Evolutionary conservation across 208 protist genomes (phyloP).

Genomic region (Trypanosoma avium): DNA sequence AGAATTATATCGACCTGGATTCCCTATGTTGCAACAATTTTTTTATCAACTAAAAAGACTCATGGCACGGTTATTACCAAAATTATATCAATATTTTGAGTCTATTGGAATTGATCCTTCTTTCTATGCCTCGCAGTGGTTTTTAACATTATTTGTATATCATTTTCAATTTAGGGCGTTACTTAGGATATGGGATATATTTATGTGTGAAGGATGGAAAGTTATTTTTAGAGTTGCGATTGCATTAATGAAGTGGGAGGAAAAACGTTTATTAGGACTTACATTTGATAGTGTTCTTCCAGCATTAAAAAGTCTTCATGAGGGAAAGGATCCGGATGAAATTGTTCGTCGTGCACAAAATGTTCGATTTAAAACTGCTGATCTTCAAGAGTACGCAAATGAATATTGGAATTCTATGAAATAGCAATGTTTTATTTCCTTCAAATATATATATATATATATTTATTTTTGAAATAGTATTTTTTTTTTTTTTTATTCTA

Average conservation of each 20-base stretch:
- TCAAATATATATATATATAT: too few relatives aligned
- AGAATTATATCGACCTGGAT: slow-evolving; percentile 86
- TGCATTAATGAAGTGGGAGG: slow-evolving; percentile 89
- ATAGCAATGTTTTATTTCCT: too few relatives aligned
- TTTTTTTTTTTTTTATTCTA: slow-evolving; percentile 27
- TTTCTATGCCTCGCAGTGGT: slow-evolving; percentile 94
- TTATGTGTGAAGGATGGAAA: slow-evolving; percentile 93
- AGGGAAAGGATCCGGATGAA: slow-evolving; percentile 77
- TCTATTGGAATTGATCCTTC: slow-evolving; percentile 69
- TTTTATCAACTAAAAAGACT: slow-evolving; percentile 89
- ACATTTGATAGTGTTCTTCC: slow-evolving; percentile 77
- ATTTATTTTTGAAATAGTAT: too few relatives aligned
- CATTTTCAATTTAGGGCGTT: slow-evolving; percentile 87
- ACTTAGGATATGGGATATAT: slow-evolving; percentile 93
- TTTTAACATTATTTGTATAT: slow-evolving; percentile 91
- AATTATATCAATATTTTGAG: slow-evolving; percentile 73
- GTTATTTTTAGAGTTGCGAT: slow-evolving; percentile 91
- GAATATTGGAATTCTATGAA: slow-evolving; percentile 71
- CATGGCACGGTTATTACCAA: slow-evolving; percentile 73
- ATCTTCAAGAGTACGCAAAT: slow-evolving; percentile 74
- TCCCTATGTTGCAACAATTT: slow-evolving; percentile 88
- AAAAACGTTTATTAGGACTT: slow-evolving; percentile 66
- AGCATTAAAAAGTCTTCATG: slow-evolving; percentile 83
- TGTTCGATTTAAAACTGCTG: slow-evolving; percentile 88
- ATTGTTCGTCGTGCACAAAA: slow-evolving; percentile 69